These are phyloP conservation scores for Talaromyces sp. DNA, from an alignment of 2,329 filamentous ascomycete genomes.

Conservation along the genomic window DNA sequence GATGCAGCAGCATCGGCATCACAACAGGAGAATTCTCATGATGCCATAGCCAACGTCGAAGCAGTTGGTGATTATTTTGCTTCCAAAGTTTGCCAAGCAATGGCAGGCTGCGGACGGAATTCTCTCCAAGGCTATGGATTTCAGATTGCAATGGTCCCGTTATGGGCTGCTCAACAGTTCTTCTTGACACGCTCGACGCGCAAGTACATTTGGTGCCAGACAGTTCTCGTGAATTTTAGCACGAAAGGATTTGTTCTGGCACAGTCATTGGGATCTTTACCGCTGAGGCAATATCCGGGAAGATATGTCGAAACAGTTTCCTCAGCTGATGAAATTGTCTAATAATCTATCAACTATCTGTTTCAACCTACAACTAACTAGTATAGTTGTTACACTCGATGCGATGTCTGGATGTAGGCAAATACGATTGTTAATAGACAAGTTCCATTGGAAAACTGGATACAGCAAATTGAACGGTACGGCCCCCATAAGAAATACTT, in stretches of 20 bases:
- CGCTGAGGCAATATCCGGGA: conserved; percentile 10
- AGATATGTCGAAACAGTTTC: conserved; percentile 3
- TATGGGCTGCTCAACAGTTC: conserved; percentile 12
- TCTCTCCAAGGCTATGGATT: conserved; percentile 11
- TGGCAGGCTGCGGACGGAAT: conserved; percentile 11
- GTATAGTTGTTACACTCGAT: background rate
- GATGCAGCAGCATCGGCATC: background rate
- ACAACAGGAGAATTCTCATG: background rate
- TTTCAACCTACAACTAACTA: background rate
- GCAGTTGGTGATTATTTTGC: conserved; percentile 11
- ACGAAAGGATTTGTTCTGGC: conserved; percentile 11
- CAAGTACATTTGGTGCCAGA: conserved; percentile 12
- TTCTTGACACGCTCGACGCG: conserved; percentile 2
- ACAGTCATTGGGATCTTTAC: conserved; percentile 5
- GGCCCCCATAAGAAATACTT: background rate
- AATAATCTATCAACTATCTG: background rate
- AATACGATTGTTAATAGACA: background rate
- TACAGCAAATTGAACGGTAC: background rate
- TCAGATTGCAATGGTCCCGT: conserved; percentile 10
- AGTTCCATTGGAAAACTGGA: background rate
- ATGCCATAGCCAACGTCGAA: conserved; percentile 4
- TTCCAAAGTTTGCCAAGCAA: conserved; percentile 12
- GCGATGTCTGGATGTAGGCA: background rate
- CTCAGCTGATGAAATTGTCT: background rate
- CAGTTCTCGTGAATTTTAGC: conserved; percentile 12